Evolutionary conservation across 1,139 yeast genomes (phyloP), one percentile per base, ranked within the genome.

Genomic region (Taphrina pruni): DNA sequence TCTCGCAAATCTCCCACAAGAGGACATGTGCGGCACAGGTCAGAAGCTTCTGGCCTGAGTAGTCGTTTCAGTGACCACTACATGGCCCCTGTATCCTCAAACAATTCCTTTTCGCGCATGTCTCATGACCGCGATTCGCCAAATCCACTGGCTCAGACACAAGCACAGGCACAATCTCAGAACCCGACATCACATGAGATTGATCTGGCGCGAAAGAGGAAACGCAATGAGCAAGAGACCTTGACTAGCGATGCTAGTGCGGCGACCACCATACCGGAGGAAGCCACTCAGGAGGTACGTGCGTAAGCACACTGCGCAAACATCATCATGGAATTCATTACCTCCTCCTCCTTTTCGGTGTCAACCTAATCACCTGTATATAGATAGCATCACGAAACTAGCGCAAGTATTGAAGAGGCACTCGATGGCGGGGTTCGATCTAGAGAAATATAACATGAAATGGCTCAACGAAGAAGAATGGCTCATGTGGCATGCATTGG

Each of bases 21-120:
- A 21, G 69, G 69, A 9, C 69, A 65, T 51, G 58, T 58, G 17
- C 64, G 69, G 1, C 69, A 65, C 36, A 60, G 69, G 21, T 65
- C 69, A 8, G 69, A 65, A 43, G 69, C 69, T 8, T 55, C 62
- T 35, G 48, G 43, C 12, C 55, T 65, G 57, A 38, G 46, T 38
- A 36, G 43, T 20, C 43, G 66, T n/a, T 64, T 65, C 61, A 50
- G 43, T 3, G 66, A 57, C 14, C 58, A 56, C 32, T 48, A 58
- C 57, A 46, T n/a, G 35, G 36, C 38, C 21, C 41, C 43, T 11
- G 58, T 38, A 8, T n/a, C 54, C n/a, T 17, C 60, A n/a, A 48
- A 46, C 55, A 51, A 38, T 41, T 39, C 46, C 41, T 48, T 45
- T 9, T 21, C 73, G 14, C 57, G 70, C 56, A 39, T 60, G 60